phyloP scores from a whole-genome alignment of 805 yeast species.

The Zygosaccharomyces bisporus region DNA sequence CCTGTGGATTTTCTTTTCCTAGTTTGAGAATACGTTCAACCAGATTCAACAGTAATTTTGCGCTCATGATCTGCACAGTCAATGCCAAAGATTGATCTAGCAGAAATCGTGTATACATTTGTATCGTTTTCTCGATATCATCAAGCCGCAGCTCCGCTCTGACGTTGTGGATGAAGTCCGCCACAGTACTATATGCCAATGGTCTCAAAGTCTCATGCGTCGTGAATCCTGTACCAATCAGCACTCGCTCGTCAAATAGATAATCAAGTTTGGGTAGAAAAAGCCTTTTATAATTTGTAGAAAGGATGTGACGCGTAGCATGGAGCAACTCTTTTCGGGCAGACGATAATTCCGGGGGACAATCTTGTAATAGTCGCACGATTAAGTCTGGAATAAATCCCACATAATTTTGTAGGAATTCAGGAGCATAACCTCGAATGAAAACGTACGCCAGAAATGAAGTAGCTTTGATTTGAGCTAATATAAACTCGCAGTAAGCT shows the following conservation, averaged over 20 bases:
- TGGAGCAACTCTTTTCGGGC: constrained; percentile 91
- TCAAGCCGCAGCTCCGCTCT: constrained; percentile 75
- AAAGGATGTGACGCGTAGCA: constrained; percentile 90
- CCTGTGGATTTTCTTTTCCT: constrained; percentile 57
- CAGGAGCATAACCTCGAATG: constrained; percentile 75
- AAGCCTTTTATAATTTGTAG: constrained; percentile 78
- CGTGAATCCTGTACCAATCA: constrained; percentile 91
- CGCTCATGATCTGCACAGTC: constrained; percentile 95
- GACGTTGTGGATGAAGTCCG: constrained; percentile 91
- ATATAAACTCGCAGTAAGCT: constrained; percentile 80
- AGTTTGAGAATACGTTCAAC: constrained; percentile 83
- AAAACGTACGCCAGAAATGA: constrained; percentile 90
- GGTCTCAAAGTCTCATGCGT: constrained; percentile 88
- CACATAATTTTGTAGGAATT: constrained; percentile 52
- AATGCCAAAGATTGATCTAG: constrained; percentile 79
- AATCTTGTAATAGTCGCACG: constrained; percentile 82
- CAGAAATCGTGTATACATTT: constrained; percentile 72
- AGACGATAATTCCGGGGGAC: constrained; percentile 88
- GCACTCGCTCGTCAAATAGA: constrained; percentile 78
- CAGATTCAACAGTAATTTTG: constrained; percentile 78
- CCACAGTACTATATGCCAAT: constrained; percentile 89
- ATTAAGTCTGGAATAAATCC: constrained; percentile 80
- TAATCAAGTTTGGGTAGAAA: constrained; percentile 84
- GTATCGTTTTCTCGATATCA: constrained; percentile 85
- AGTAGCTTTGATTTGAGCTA: constrained; percentile 94